These are phyloP conservation scores for Xylaria sp. DNA, from an alignment of 2,329 filamentous ascomycete genomes.

Conservation along the genomic window DNA sequence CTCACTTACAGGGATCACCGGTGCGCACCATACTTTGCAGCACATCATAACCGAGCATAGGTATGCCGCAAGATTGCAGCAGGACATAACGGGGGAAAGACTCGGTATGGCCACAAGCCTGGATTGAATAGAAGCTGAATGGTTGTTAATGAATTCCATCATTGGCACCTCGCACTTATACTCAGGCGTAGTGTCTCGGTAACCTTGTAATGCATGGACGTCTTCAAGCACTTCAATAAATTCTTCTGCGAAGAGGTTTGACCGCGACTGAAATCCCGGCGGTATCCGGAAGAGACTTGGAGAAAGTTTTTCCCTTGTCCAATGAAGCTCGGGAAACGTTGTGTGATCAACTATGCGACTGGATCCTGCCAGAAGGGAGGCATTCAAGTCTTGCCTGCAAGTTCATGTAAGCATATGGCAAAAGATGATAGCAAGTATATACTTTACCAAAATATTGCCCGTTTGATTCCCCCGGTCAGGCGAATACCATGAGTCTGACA, in stretches of 20 bases:
- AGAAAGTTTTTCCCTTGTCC: constrained; percentile 52
- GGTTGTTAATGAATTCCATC: constrained; percentile 53
- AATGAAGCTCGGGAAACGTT: constrained; percentile 56
- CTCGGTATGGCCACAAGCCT: constrained; percentile 48
- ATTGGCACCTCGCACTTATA: constrained; percentile 37
- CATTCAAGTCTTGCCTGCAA: constrained; percentile 57
- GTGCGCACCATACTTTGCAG: constrained; percentile 55
- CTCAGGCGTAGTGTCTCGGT: constrained; percentile 48
- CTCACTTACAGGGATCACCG: constrained; percentile 53
- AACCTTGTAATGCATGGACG: constrained; percentile 53
- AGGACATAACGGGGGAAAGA: constrained; percentile 45
- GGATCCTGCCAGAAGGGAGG: constrained; percentile 54
- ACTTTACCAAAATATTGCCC: constrained; percentile 57
- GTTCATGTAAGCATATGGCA: constrained; percentile 13
- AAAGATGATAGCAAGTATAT: constrained; percentile 8
- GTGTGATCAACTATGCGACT: constrained; percentile 54
- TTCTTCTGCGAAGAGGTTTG: constrained; percentile 44
- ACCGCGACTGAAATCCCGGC: constrained; percentile 48
- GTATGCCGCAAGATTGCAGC: constrained; percentile 55
- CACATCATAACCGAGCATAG: constrained; percentile 55
- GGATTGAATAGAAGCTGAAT: constrained; percentile 57
- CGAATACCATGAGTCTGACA: constrained; percentile 47
- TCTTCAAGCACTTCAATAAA: constrained; percentile 55
- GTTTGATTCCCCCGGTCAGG: constrained; percentile 55
- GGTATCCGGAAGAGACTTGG: constrained; percentile 49